Evolutionary conservation across 2,329 filamentous ascomycete genomes (phyloP).

Genomic region (Pseudohalonectria lignicola): DNA sequence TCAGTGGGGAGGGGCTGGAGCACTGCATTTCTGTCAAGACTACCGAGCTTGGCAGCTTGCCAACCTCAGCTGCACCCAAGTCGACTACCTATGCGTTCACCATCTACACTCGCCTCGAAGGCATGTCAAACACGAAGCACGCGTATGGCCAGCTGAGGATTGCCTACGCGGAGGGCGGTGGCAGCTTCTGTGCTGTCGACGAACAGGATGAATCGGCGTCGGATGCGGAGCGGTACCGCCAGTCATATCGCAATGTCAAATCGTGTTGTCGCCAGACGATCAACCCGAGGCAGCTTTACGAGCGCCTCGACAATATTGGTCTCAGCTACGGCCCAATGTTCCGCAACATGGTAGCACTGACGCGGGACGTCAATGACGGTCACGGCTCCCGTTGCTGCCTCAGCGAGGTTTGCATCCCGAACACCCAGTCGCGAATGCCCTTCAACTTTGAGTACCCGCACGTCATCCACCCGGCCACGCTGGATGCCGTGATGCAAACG

Average conservation of each 20-base stretch:
- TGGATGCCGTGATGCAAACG: constrained; percentile 45
- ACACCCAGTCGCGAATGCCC: constrained; percentile 42
- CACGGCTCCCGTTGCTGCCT: constrained; percentile 8
- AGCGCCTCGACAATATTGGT: constrained; percentile 35
- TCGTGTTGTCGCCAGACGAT: constrained; percentile 19
- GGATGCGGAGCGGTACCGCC: not conserved
- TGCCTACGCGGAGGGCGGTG: constrained; percentile 12
- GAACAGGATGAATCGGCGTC: not conserved
- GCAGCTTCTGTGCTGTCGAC: no score
- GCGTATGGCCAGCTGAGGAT: constrained; percentile 20
- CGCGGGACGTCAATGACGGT: constrained; percentile 21
- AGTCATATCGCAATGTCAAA: constrained; percentile 13
- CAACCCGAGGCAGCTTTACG: constrained; percentile 35
- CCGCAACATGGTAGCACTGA: constrained; percentile 29
- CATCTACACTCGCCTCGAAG: constrained; percentile 33
- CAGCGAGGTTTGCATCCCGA: constrained; percentile 28
- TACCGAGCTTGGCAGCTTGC: not conserved
- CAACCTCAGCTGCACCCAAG: not conserved
- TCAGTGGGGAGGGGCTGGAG: constrained; percentile 28
- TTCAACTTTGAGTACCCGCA: constrained; percentile 40
- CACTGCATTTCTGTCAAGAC: constrained; percentile 34
- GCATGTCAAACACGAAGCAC: constrained; percentile 25
- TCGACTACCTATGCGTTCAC: constrained; percentile 31
- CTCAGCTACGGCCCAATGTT: constrained; percentile 40
- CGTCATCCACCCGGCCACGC: constrained; percentile 44